Percentiles rank a stretch among this genome's conserved stretches.
phyloP scores from a whole-genome alignment of 2,329 filamentous ascomycete genomes.

The Chaetomium sp. region DNA sequence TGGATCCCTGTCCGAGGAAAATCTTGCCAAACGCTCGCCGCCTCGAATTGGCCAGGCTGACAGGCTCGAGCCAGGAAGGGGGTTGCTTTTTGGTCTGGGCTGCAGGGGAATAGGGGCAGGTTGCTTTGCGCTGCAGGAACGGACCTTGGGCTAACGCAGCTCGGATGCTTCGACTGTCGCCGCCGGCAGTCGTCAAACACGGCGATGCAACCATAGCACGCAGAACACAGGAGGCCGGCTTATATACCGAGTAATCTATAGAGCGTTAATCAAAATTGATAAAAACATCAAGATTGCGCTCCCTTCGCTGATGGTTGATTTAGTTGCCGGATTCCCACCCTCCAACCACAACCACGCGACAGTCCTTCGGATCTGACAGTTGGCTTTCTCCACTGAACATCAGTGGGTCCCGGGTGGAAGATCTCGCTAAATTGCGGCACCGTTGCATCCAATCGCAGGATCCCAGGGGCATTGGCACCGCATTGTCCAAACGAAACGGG shows the following conservation, averaged over 20 bases:
- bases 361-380: background rate
- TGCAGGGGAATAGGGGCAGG: slow-evolving; percentile 23
- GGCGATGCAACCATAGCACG: background rate
- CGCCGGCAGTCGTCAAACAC: slow-evolving; percentile 1
- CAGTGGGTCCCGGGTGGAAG: slow-evolving; percentile 17
- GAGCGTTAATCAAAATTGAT: background rate
- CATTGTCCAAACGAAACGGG: slow-evolving; percentile 7
- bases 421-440: slow-evolving; percentile 17
- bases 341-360: background rate
- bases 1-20: background rate
- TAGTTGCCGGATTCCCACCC: background rate
- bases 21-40: background rate
- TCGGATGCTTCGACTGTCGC: background rate
- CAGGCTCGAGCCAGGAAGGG: background rate
- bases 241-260: background rate
- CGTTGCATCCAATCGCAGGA: slow-evolving; percentile 19
- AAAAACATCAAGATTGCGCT: background rate
- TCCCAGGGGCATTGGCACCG: slow-evolving; percentile 4
- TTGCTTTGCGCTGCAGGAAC: slow-evolving; percentile 22
- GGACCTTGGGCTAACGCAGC: slow-evolving; percentile 8
- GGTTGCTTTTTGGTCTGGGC: slow-evolving; percentile 3
- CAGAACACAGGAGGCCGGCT: background rate
- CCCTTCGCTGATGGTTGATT: background rate
- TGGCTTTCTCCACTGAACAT: slow-evolving; percentile 16
- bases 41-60: background rate